Percentiles rank a stretch among this genome's conserved stretches.
Evolutionary conservation across 805 yeast genomes (phyloP).

Genomic region (Hanseniaspora vineae): DNA sequence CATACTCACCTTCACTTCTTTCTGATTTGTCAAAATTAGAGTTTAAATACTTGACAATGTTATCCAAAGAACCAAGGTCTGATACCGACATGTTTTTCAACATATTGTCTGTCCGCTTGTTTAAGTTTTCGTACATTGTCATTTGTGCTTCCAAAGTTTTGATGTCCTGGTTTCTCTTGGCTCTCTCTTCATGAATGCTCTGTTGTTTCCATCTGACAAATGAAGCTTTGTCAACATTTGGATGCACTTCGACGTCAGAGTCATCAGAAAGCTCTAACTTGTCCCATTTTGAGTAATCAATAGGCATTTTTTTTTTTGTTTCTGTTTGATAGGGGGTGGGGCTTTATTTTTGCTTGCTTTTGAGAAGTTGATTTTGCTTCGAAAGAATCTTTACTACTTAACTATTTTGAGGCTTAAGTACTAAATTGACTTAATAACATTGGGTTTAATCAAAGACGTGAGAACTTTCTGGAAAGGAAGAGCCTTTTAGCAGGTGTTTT

Average conservation of each 20-base stretch:
- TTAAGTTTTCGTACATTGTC: slow-evolving; percentile 67
- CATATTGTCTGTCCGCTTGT: slow-evolving; percentile 58
- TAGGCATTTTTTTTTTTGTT: slow-evolving; percentile 55
- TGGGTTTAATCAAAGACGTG: too few relatives aligned
- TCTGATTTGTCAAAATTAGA: slow-evolving; percentile 44
- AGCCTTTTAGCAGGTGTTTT: too few relatives aligned
- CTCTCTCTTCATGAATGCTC: slow-evolving; percentile 88
- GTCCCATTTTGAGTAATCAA: slow-evolving; percentile 98
- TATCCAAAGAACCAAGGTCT: slow-evolving; percentile 22
- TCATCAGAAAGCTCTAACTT: slow-evolving; percentile 92
- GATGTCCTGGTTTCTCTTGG: slow-evolving; percentile 66
- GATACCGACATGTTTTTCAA: slow-evolving; percentile 30
- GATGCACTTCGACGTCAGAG: slow-evolving; percentile 94
- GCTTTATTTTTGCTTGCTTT: too few relatives aligned
- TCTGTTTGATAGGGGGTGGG: too few relatives aligned
- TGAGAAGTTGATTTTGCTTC: too few relatives aligned
- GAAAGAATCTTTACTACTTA: too few relatives aligned
- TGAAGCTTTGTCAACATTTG: slow-evolving; percentile 88
- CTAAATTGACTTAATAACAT: too few relatives aligned
- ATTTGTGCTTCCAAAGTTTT: slow-evolving; percentile 61
- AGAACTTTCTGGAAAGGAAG: too few relatives aligned
- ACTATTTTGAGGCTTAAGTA: too few relatives aligned
- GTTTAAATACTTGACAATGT: slow-evolving; percentile 31
- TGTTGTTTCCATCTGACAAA: slow-evolving; percentile 95
- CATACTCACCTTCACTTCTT: slow-evolving; percentile 35